Evolutionary conservation across 78 protist genomes (phyloP), one percentile per base, ranked within the genome.

Genomic region (Dictyostelium purpureum): DNA sequence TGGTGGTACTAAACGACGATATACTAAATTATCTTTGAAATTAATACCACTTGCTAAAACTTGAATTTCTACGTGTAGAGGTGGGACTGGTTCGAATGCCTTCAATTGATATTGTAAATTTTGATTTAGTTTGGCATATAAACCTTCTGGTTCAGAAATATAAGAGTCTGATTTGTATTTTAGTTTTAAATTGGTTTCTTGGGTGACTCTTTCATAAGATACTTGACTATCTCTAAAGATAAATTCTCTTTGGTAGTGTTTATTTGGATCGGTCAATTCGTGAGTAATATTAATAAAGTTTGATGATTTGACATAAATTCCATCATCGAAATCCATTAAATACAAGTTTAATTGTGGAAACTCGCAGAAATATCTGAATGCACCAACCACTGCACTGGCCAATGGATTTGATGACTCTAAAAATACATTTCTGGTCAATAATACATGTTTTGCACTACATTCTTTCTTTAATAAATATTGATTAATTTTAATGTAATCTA

Each of bases 1-100:
- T n/a, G 16, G 37, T n/a, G 77, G 42, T 9, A 69, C 56, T 9
- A 69, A 40, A 42, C 35, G 31, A 3, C 77, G 14, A 77, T 77
- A 61, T 1, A 57, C 45, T 28, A 77, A 57, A n/a, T 57, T 37
- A 26, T 77, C 87, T 31, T 47, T 79, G 33, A 63, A 79, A 43
- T 79, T 79, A 26, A 79, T 38, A 43, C 76, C 74, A 47, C 38
- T 10, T 45, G 87, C 73, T 33, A 40, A 38, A 19, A 79, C 49
- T 57, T 38, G 0, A 45, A 79, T 40, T 79, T 79, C 61, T 45
- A 52, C 61, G 26, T 33, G 61, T 10, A 49, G 18, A 19, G 45
- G 45, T 10, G 77, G 42, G 7, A 42, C 24, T 21, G 12, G 10
- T 42, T 42, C 10, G 10, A n/a, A 16, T 69, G 66, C 33, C 26